Percentiles rank a stretch among this genome's conserved stretches.
These are phyloP conservation scores for Paraglomus occultum DNA, from an alignment of 192 early-diverging fungal species.

Conservation along the genomic window DNA sequence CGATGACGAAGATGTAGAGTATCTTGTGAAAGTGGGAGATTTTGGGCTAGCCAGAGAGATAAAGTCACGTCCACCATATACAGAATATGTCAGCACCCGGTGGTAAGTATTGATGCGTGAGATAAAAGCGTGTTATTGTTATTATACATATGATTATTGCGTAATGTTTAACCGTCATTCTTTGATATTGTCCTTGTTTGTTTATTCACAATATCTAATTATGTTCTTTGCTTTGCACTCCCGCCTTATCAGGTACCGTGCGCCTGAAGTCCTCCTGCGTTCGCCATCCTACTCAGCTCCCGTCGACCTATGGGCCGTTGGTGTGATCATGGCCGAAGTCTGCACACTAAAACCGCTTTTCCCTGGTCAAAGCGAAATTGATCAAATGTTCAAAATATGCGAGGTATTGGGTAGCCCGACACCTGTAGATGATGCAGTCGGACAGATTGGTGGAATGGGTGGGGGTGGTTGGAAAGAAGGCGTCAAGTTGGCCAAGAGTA, in stretches of 20 bases:
- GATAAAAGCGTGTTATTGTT: not conserved
- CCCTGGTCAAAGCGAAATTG: conserved; percentile 90
- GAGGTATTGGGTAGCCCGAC: conserved; percentile 75
- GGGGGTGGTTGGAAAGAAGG: conserved; percentile 76
- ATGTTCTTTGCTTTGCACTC: not conserved
- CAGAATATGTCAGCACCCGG: conserved; percentile 96
- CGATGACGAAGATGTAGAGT: conserved; percentile 34
- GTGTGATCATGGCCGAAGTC: conserved; percentile 90
- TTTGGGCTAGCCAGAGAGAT: conserved; percentile 94
- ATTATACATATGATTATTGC: not conserved
- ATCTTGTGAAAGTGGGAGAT: conserved; percentile 86
- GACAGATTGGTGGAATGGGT: not conserved
- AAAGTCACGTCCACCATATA: conserved; percentile 86
- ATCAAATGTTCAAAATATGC: conserved; percentile 87
- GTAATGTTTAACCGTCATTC: no score
- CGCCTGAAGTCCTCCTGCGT: conserved; percentile 89
- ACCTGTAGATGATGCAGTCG: not conserved
- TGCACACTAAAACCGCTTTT: conserved; percentile 85
- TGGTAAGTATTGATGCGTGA: conserved; percentile 60
- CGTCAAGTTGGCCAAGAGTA: conserved; percentile 59
- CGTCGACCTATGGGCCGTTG: conserved; percentile 97
- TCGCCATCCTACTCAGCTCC: conserved; percentile 82
- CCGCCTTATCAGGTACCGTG: conserved; percentile 71
- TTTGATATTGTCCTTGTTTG: no score
- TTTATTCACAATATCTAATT: not conserved